A percentile compares a stretch with the other conserved stretches of the same genome.
Evolutionary conservation across 495 filamentous ascomycete genomes (phyloP).

Genomic region (Penicillium mononematosum): DNA sequence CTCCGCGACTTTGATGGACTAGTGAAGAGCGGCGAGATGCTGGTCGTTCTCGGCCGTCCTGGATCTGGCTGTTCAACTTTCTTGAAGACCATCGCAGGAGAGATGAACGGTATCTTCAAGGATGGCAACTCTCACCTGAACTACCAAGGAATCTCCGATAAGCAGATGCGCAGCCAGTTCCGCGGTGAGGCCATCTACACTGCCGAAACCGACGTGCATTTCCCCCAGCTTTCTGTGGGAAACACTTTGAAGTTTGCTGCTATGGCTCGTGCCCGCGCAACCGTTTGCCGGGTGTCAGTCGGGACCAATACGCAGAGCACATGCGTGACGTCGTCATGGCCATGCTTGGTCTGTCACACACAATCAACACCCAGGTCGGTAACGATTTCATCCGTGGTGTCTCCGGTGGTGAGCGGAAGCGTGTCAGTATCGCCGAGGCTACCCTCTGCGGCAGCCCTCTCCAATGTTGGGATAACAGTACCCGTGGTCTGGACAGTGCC

Average conservation of each 20-base stretch:
- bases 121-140: slow-evolving; percentile 57
- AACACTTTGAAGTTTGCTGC: slow-evolving; percentile 66
- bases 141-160: slow-evolving; percentile 73
- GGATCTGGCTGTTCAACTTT: slow-evolving; percentile 73
- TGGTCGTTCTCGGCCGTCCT: slow-evolving; percentile 75
- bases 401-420: slow-evolving; percentile 82
- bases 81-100: slow-evolving; percentile 68
- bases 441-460: slow-evolving; percentile 73
- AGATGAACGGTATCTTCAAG: slow-evolving; percentile 70
- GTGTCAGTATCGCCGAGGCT: slow-evolving; percentile 54
- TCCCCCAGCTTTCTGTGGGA: slow-evolving; percentile 64
- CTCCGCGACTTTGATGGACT: slow-evolving; percentile 71
- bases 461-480: slow-evolving; percentile 85
- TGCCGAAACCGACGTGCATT: slow-evolving; percentile 65
- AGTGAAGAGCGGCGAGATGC: slow-evolving; percentile 73
- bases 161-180: slow-evolving; percentile 68
- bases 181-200: slow-evolving; percentile 68
- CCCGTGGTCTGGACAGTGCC: slow-evolving; percentile 79
- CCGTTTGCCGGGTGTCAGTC: slow-evolving; percentile 47
- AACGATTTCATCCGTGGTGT: slow-evolving; percentile 85
- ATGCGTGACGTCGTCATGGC: slow-evolving; percentile 64
- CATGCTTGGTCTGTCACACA: slow-evolving; percentile 57
- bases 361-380: slow-evolving; percentile 58
- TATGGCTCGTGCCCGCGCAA: slow-evolving; percentile 51
- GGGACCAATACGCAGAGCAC: slow-evolving; percentile 48